Evolutionary conservation across 768 basidiomycete species (phyloP).

Genomic region (Omphalotus guepiniiformis): DNA sequence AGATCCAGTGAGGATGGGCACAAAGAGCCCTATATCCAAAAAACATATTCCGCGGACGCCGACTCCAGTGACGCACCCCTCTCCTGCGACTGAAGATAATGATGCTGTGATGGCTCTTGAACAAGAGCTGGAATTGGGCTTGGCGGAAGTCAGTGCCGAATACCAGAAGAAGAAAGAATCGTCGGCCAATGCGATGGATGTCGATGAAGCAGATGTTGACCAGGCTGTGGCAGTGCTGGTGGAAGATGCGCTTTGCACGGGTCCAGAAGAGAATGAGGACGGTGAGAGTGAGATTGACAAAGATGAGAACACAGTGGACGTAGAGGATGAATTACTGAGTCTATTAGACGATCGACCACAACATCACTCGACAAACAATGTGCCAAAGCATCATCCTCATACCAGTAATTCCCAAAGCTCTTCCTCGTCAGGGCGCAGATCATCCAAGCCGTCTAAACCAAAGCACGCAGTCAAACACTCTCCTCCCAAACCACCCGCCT

Average conservation of each 20-base stretch:
- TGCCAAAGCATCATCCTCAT: no score
- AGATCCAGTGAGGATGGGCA: slow-evolving; percentile 17
- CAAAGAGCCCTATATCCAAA: slow-evolving; percentile 9
- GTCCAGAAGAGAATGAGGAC: slow-evolving; percentile 18
- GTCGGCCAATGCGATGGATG: slow-evolving; percentile 26
- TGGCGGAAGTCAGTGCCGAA: slow-evolving; percentile 19
- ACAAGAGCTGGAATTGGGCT: slow-evolving; percentile 40
- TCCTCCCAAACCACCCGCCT: neutral
- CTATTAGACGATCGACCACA: slow-evolving; percentile 52
- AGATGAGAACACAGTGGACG: slow-evolving; percentile 39
- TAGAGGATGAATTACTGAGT: slow-evolving; percentile 68
- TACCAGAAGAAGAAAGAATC: no score
- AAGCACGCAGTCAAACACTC: neutral
- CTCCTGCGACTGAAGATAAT: slow-evolving; percentile 21
- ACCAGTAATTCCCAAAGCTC: no score
- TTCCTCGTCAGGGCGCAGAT: slow-evolving; percentile 1
- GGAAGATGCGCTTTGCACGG: slow-evolving; percentile 33
- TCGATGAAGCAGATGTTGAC: slow-evolving; percentile 39
- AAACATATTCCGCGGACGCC: slow-evolving; percentile 9
- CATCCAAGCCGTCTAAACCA: neutral
- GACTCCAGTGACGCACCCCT: slow-evolving; percentile 13
- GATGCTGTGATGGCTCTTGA: slow-evolving; percentile 39
- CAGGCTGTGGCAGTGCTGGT: slow-evolving; percentile 40
- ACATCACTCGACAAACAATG: slow-evolving; percentile 7
- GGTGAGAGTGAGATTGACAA: slow-evolving; percentile 10